Conservation (phyloP, 495 filamentous ascomycete species). For the Penicillium manginii region DNA sequence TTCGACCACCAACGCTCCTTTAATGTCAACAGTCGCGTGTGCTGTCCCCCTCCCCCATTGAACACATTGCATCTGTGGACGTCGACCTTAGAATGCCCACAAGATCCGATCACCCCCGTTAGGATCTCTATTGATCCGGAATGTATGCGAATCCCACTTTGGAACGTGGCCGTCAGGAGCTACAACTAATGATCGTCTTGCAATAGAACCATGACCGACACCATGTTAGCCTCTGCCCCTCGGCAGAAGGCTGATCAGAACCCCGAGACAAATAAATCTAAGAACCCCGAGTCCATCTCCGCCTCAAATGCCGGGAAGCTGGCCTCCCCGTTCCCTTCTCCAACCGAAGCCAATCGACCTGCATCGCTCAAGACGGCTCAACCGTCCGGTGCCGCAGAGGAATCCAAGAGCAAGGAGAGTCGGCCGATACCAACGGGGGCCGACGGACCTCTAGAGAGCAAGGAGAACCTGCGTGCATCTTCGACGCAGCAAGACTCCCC, state of each 20-base stretch:
- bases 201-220: constrained; percentile 34
- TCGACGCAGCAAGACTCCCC: constrained; percentile 28
- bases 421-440: constrained; percentile 8
- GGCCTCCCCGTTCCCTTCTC: constrained; percentile 40
- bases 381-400: constrained; percentile 11
- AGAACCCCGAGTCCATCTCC: constrained; percentile 28
- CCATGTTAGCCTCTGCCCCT: constrained; percentile 21
- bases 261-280: constrained; percentile 23
- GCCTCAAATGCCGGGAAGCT: constrained; percentile 30
- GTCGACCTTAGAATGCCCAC: constrained; percentile 20
- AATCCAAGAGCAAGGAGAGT: constrained; percentile 8
- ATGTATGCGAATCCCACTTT: constrained; percentile 21
- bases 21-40: constrained; percentile 27
- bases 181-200: constrained; percentile 26
- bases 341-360: constrained; percentile 33
- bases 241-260: constrained; percentile 28
- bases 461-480: constrained; percentile 27
- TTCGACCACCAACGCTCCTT: constrained; percentile 33
- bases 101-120: constrained; percentile 3
- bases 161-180: constrained; percentile 10
- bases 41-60: constrained; percentile 6
- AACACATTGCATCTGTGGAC: neutral
- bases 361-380: constrained; percentile 21
- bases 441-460: constrained; percentile 12
- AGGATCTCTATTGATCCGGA: constrained; percentile 24